Base-by-base conservation (phyloP, 1,284 basidiomycete species). In the Puccinia hordei region DNA sequence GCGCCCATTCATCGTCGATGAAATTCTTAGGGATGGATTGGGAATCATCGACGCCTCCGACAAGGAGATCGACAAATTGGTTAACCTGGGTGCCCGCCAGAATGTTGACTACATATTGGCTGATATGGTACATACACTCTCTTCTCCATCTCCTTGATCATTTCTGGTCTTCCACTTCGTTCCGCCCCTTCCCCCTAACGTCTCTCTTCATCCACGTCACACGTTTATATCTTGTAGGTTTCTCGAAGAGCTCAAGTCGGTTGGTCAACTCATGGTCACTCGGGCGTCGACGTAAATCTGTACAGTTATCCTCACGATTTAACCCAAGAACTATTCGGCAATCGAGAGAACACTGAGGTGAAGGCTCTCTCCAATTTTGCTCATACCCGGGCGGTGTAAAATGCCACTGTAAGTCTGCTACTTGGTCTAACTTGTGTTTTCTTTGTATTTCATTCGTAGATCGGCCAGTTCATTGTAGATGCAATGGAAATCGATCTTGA, bases 261-360 rank as follows among this genome's bases (percentile, higher is more conserved):
- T 0, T 87, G 86, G 85, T 84, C 83, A 5, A 87, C 86, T 0
- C 83, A 84, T n/a, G 86, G 86, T 0, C 86, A 87, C 75, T 85
- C 85, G 24, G 86, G 85, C n/a, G 84, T 87, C 46, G 86, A 87
- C 75, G 86, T 87, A 61, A 86, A 86, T 49, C 83, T 87, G 2
- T 87, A 86, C 73, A 85, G 85, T 35, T 82, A 84, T 33, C 86
- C 86, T 0, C 77, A 81, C 44, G 83, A 83, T 27, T 41, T 83
- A 63, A 82, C 82, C 0, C 68, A 82, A 57, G 82, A 83, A 0
- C 78, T 87, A 8, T 63, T 77, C 0, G 86, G 86, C 1, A 86
- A 86, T 77, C 82, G 84, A 38, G 86, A 87, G 80, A 87, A 87
- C 79, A 86, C 84, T 41, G 84, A 85, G 66, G 82, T 85, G 5